Evolutionary conservation across 495 filamentous ascomycete species (phyloP).

Genomic region (Trichoderma gamsii): DNA sequence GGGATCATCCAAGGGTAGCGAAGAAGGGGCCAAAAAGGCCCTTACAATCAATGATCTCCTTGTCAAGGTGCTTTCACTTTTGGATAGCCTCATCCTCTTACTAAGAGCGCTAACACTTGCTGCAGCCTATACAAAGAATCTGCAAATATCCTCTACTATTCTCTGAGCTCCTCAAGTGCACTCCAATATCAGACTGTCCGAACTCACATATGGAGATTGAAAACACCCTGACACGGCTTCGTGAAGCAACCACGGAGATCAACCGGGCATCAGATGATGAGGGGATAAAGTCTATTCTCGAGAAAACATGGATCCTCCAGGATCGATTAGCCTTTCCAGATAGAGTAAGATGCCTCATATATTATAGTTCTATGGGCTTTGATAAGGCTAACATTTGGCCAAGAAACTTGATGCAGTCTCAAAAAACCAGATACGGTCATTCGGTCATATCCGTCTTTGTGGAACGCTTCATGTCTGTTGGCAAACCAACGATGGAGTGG

Average conservation of each 20-base stretch:
- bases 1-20: slow-evolving; percentile 59
- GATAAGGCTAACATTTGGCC: slow-evolving; percentile 19
- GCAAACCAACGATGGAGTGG: slow-evolving; percentile 56
- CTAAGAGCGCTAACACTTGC: slow-evolving; percentile 13
- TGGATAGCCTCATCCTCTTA: not conserved
- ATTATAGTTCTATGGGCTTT: not conserved
- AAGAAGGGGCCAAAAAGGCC: slow-evolving; percentile 60
- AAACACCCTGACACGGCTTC: slow-evolving; percentile 63
- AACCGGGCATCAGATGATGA: slow-evolving; percentile 68
- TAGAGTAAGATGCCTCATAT: slow-evolving; percentile 44
- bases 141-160: slow-evolving; percentile 91
- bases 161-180: slow-evolving; percentile 71
- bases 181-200: slow-evolving; percentile 77
- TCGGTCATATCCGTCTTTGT: slow-evolving; percentile 80
- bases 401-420: slow-evolving; percentile 40
- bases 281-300: slow-evolving; percentile 51
- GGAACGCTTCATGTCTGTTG: slow-evolving; percentile 84
- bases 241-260: slow-evolving; percentile 65
- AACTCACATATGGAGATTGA: slow-evolving; percentile 72
- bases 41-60: slow-evolving; percentile 79
- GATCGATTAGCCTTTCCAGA: slow-evolving; percentile 68
- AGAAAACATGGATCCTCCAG: slow-evolving; percentile 72
- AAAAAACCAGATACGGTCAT: slow-evolving; percentile 57
- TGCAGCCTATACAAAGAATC: slow-evolving; percentile 84
- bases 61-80: slow-evolving; percentile 62